phyloP scores from a whole-genome alignment of 169 alveolate genomes.

The Plasmodium vinckei region DNA sequence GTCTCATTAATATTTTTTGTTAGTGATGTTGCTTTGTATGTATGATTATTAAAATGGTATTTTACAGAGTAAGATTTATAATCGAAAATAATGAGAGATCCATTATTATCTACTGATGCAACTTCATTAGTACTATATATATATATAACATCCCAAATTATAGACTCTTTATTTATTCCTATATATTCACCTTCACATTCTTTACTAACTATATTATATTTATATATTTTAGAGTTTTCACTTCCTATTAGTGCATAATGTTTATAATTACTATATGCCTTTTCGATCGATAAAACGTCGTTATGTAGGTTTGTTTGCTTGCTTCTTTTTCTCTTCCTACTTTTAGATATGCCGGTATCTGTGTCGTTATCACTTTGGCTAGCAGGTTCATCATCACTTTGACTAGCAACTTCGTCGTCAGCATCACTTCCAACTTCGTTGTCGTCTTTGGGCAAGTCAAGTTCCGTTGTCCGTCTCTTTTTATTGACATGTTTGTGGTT shows the following conservation, averaged over 20 bases:
- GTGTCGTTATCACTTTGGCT: background rate
- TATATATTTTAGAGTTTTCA: slow-evolving; percentile 61
- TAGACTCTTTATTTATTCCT: slow-evolving; percentile 16
- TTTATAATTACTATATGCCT: slow-evolving; percentile 28
- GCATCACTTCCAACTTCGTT: background rate
- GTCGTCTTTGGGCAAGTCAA: background rate
- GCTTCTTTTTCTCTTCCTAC: background rate
- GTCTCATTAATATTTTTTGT: slow-evolving; percentile 41
- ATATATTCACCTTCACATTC: slow-evolving; percentile 29
- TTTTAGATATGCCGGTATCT: background rate
- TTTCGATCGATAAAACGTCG: slow-evolving; percentile 15
- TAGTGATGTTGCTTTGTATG: slow-evolving; percentile 30
- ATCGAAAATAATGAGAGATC: slow-evolving; percentile 37
- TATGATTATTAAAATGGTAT: slow-evolving; percentile 35
- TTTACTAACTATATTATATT: slow-evolving; percentile 25
- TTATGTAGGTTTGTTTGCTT: background rate
- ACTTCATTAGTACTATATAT: slow-evolving; percentile 58
- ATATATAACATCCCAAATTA: slow-evolving; percentile 61
- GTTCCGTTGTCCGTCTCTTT: no score
- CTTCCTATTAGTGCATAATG: slow-evolving; percentile 61
- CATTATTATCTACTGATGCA: slow-evolving; percentile 48
- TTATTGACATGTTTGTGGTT: no score
- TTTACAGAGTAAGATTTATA: slow-evolving; percentile 9
- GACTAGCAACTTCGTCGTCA: background rate
- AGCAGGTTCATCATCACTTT: background rate